Base-by-base conservation (phyloP, 306 rosid genomes). In the barrel medic (Medicago truncatula) region DNA sequence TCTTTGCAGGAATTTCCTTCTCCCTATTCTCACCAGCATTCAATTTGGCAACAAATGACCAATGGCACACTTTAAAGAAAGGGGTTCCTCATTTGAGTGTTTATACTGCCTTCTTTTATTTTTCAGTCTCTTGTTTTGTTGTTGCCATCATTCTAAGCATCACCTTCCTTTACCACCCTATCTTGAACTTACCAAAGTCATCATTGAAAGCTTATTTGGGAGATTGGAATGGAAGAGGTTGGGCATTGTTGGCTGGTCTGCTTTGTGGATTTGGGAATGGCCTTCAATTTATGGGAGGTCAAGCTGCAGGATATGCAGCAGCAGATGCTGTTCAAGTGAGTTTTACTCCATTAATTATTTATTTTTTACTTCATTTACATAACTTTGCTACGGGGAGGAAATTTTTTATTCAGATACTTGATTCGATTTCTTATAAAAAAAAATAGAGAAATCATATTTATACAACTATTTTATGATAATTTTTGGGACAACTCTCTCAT, bases 261-360 rank as follows among this genome's bases (percentile, higher is more conserved):
- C 87, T 95, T 60, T 95, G 98, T 71, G 98, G 98, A 2, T 95
- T 89, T 70, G 97, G 98, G 8, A 92, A 95, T 77, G 98, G 97
- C 9, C 93, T 95, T 54, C 92, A 95, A 63, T 92, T 95, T 63
- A 95, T 95, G 98, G 97, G 96, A 18, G 98, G 98, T 56, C 91
- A 95, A 76, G 97, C 98, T 78, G 98, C 98, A 28, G 98, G 98
- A 8, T 95, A 92, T 83, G 98, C 98, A 0, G 98, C 98, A 40
- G 98, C 98, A 21, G 97, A 95, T 87, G 91, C 96, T 23, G 98
- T 92, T 49, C 93, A 95, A 87, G 98, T 91, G 70, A 83, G 86
- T 83, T 79, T 25, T 23, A 44, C 62, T 15, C 40, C 17, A 14
- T n/a, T 15, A 5, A 5, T 47, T 47, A 7, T 8, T 8, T 10